Conservation (phyloP, 2,329 filamentous ascomycete genomes). For the Scedosporium dehoogii region DNA sequence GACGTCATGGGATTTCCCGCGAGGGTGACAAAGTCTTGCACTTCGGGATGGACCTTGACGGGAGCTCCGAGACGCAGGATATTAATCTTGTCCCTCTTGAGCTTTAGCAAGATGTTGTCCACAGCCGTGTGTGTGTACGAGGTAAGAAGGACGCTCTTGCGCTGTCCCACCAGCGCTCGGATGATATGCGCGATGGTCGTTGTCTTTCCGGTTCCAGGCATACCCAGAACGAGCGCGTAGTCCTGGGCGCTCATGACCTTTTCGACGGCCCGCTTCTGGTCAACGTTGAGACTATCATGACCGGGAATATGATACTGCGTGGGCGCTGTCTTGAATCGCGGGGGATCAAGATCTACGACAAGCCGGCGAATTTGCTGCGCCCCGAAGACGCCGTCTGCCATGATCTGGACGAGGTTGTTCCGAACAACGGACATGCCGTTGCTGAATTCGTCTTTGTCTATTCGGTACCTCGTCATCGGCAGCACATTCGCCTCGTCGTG, state of each 20-base stretch:
- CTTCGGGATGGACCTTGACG: constrained; percentile 79
- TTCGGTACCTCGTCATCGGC: constrained; percentile 55
- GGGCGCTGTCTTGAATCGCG: constrained; percentile 59
- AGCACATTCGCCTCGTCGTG: constrained; percentile 15
- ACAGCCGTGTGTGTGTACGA: constrained; percentile 97
- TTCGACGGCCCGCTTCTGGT: constrained; percentile 76
- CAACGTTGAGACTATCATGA: constrained; percentile 66
- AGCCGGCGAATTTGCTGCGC: constrained; percentile 65
- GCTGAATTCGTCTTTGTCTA: constrained; percentile 97
- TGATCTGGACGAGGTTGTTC: constrained; percentile 87
- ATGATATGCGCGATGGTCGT: constrained; percentile 98
- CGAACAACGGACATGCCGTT: constrained; percentile 93
- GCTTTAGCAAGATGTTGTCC: constrained; percentile 93
- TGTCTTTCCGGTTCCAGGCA: constrained; percentile 97
- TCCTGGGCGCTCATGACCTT: constrained; percentile 95
- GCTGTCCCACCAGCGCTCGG: constrained; percentile 73
- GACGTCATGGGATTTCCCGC: constrained; percentile 63
- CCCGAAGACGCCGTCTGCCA: constrained; percentile 67
- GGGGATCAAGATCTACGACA: constrained; percentile 66
- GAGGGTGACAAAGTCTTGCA: constrained; percentile 74
- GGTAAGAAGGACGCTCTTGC: constrained; percentile 85
- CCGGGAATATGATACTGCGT: constrained; percentile 44
- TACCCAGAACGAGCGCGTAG: constrained; percentile 93
- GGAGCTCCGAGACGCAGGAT: constrained; percentile 78
- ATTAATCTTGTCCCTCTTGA: constrained; percentile 65